A percentile compares a stretch with the other conserved stretches of the same genome.
phyloP scores from a whole-genome alignment of 352 stramenopile genomes.

The Pythium pyrilobum region DNA sequence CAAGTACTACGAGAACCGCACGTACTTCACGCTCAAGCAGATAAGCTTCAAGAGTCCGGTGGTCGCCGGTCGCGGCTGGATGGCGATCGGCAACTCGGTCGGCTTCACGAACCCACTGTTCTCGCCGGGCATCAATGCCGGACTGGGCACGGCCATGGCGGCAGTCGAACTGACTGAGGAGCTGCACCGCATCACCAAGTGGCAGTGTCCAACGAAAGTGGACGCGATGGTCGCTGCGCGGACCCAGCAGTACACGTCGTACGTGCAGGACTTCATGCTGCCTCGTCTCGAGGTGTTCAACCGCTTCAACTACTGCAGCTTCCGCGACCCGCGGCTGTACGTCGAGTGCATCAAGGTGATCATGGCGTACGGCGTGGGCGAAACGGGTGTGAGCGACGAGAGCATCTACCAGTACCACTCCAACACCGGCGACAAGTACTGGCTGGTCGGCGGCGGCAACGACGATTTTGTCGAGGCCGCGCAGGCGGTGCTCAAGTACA shows the following conservation, averaged over 20 bases:
- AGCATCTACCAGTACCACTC: not conserved
- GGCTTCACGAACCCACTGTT: conserved; percentile 8
- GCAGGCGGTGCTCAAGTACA: too few relatives aligned
- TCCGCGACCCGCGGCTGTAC: conserved; percentile 1
- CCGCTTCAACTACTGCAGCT: conserved; percentile 6
- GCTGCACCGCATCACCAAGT: not conserved
- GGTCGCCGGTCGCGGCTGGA: conserved; percentile 2
- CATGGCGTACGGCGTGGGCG: not conserved
- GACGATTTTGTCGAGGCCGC: too few relatives aligned
- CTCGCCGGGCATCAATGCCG: conserved; percentile 4
- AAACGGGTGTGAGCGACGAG: not conserved
- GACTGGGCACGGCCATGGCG: not conserved
- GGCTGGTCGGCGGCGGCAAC: too few relatives aligned
- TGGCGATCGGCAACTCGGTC: conserved; percentile 5
- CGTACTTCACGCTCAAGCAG: conserved; percentile 6
- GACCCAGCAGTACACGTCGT: not conserved
- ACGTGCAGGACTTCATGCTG: conserved; percentile 3
- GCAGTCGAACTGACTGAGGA: not conserved
- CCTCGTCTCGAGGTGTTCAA: conserved; percentile 2
- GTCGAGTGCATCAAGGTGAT: not conserved
- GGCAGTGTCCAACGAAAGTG: too few relatives aligned
- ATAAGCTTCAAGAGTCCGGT: not conserved
- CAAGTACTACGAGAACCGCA: conserved; percentile 2
- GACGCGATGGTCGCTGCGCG: too few relatives aligned
- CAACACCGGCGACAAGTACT: too few relatives aligned